These are phyloP conservation scores for Ormosia semicastrata DNA, from an alignment of 306 rosid species.

Conservation along the genomic window DNA sequence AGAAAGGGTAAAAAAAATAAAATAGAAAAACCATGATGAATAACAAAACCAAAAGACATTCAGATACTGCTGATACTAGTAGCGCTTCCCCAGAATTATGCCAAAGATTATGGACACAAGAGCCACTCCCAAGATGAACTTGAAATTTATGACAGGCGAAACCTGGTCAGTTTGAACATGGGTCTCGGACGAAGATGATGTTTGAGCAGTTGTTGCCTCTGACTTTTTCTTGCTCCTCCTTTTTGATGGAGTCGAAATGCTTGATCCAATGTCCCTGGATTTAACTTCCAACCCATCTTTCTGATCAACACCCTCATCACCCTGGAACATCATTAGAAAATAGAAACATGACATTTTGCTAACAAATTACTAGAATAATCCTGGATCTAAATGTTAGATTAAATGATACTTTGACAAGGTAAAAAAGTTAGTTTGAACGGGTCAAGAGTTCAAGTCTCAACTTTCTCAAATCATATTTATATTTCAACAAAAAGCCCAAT, in stretches of 20 bases:
- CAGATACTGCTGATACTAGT: conserved; percentile 41
- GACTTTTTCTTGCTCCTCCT: conserved; percentile 79
- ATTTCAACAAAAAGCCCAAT: not conserved
- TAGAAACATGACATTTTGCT: conserved; percentile 10
- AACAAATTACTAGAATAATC: not conserved
- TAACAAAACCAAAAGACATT: conserved; percentile 14
- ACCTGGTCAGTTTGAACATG: conserved; percentile 39
- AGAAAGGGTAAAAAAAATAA: conserved; percentile 5
- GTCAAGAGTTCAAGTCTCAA: not conserved
- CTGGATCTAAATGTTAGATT: not conserved
- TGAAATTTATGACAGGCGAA: conserved; percentile 51
- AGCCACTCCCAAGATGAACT: conserved; percentile 72
- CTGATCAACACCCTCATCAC: conserved; percentile 40
- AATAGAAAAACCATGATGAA: conserved; percentile 5
- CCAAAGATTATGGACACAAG: conserved; percentile 73
- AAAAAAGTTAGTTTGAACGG: not conserved
- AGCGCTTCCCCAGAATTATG: conserved; percentile 80
- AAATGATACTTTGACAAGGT: not conserved
- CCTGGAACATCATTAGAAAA: conserved; percentile 48
- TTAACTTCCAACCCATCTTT: conserved; percentile 64
- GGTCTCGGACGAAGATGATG: conserved; percentile 51
- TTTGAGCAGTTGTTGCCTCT: conserved; percentile 58
- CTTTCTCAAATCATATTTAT: not conserved
- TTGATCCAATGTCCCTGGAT: conserved; percentile 81
- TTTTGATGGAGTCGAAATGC: conserved; percentile 63